phyloP scores from a whole-genome alignment of 2,329 filamentous ascomycete species.

The Cladosporium sp. region DNA sequence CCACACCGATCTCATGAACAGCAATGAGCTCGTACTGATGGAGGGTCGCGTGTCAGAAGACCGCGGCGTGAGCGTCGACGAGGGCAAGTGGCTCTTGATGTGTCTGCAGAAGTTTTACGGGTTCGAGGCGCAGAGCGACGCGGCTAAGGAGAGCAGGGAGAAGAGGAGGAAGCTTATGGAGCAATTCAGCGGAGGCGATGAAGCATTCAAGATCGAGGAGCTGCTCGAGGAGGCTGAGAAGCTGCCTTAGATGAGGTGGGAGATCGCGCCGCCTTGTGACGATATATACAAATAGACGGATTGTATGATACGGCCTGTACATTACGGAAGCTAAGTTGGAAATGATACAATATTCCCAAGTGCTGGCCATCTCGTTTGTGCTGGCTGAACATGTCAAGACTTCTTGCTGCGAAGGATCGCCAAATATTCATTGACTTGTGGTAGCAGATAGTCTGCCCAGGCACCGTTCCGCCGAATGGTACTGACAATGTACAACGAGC shows the following conservation, averaged over 20 bases:
- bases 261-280: not conserved
- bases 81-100: slow-evolving; percentile 88
- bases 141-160: slow-evolving; percentile 71
- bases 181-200: slow-evolving; percentile 78
- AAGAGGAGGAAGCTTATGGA: slow-evolving; percentile 69
- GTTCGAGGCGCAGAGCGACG: slow-evolving; percentile 57
- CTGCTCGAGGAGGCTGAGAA: slow-evolving; percentile 88
- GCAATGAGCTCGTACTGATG: slow-evolving; percentile 80
- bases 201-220: slow-evolving; percentile 77
- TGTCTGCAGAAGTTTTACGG: slow-evolving; percentile 92
- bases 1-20: slow-evolving; percentile 74
- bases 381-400: not conserved
- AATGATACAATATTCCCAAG: no score
- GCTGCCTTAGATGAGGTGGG: slow-evolving; percentile 42
- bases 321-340: not conserved
- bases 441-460: not conserved
- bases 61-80: slow-evolving; percentile 72
- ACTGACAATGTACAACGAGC: not conserved
- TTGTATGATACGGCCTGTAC: slow-evolving; percentile 19
- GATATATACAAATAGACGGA: slow-evolving; percentile 12
- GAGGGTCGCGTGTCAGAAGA: slow-evolving; percentile 77
- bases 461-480: not conserved
- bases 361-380: not conserved
- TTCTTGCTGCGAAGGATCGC: not conserved
- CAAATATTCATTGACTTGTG: not conserved